phyloP scores from a whole-genome alignment of 495 filamentous ascomycete species.

The Annulohypoxylon maeteangense region DNA sequence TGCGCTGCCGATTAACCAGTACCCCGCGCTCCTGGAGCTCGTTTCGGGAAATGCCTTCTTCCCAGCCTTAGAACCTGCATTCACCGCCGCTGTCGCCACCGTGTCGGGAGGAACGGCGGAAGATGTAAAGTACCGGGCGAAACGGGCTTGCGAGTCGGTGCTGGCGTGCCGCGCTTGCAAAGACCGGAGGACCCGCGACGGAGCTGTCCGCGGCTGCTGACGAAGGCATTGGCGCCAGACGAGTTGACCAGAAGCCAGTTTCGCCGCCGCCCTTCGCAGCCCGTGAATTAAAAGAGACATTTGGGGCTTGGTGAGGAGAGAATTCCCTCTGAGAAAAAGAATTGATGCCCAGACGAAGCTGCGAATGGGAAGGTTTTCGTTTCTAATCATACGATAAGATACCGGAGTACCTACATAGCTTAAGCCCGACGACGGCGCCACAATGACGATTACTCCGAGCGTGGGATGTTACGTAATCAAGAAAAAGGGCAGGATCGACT shows the following conservation, averaged over 20 bases:
- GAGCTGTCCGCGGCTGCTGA: conserved; percentile 48
- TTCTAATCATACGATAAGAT: conserved; percentile 44
- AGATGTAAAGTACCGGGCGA: conserved; percentile 53
- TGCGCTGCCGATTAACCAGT: conserved; percentile 93
- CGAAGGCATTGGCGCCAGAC: conserved; percentile 71
- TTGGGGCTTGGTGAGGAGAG: conserved; percentile 23
- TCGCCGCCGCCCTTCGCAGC: conserved; percentile 62
- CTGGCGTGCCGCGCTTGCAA: conserved; percentile 30
- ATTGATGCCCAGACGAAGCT: neutral
- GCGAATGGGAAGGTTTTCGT: conserved; percentile 42
- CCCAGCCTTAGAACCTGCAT: neutral
- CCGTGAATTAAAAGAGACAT: conserved; percentile 63
- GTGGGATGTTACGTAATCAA: neutral
- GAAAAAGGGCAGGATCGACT: neutral
- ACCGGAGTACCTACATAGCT: conserved; percentile 7
- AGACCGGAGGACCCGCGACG: conserved; percentile 46
- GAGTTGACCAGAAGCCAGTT: conserved; percentile 66
- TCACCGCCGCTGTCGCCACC: neutral
- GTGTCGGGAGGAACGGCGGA: conserved; percentile 47
- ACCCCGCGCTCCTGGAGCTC: conserved; percentile 79
- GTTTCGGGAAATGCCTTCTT: conserved; percentile 71
- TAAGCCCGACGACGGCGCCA: neutral
- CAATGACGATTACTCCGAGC: neutral
- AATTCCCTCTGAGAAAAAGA: neutral
- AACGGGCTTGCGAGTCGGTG: conserved; percentile 32